phyloP scores from a whole-genome alignment of 352 stramenopile species.

The Globisporangium nodosum region DNA sequence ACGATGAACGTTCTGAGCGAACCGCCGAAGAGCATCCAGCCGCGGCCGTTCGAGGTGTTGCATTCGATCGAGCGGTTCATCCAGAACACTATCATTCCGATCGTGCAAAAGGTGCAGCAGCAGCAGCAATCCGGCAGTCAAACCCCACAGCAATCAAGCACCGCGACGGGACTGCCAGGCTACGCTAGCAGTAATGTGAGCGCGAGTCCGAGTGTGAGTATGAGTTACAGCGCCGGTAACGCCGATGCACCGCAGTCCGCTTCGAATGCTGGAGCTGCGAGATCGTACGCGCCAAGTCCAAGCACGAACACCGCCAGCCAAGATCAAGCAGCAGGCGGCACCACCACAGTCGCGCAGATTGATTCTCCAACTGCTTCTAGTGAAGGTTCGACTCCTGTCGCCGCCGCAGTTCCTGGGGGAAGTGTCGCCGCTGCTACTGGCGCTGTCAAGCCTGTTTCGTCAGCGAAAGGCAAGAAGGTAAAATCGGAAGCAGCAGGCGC shows the following conservation, averaged over 20 bases:
- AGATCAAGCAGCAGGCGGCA: not conserved
- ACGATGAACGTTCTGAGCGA: conserved; percentile 66
- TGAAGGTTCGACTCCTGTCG: not conserved
- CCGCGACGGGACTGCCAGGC: not conserved
- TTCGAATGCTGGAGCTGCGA: not conserved
- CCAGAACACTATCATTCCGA: conserved; percentile 66
- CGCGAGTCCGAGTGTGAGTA: not conserved
- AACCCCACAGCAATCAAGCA: conserved; percentile 8
- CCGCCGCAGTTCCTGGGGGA: too few relatives aligned
- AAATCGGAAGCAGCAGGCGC: conserved; percentile 5
- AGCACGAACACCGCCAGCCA: not conserved
- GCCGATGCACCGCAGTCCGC: not conserved
- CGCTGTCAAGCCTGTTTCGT: not conserved
- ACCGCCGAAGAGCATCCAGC: conserved; percentile 31
- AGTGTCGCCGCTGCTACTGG: not conserved
- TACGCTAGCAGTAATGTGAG: conserved; percentile 6
- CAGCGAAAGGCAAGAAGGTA: conserved; percentile 11
- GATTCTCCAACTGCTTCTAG: not conserved
- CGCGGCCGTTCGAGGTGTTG: conserved; percentile 60
- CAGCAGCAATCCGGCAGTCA: conserved; percentile 12
- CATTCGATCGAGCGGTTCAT: conserved; percentile 82
- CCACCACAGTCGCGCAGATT: too few relatives aligned
- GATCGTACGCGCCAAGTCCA: not conserved
- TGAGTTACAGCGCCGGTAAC: not conserved
- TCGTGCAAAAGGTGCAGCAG: conserved; percentile 55